Percentiles rank a stretch among this genome's conserved stretches.
Conservation (phyloP, 257 asterid genomes). For the Verbascum thapsus region DNA sequence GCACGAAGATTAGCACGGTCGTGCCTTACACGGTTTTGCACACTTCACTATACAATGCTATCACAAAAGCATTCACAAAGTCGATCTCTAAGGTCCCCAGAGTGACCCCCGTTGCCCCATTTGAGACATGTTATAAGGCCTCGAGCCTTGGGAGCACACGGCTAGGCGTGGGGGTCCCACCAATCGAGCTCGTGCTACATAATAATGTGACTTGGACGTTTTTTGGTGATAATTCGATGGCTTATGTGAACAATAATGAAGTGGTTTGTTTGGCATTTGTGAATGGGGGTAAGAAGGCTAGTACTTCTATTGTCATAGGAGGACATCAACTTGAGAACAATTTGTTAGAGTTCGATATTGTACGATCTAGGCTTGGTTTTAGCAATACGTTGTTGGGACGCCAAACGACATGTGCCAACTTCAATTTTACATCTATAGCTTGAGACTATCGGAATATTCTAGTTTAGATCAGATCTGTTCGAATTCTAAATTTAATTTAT, state of each 20-base stretch:
- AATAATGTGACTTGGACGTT: conserved; percentile 49
- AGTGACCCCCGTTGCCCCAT: conserved; percentile 37
- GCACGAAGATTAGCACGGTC: conserved; percentile 58
- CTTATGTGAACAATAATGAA: conserved; percentile 33
- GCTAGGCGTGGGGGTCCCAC: conserved; percentile 51
- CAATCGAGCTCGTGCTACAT: conserved; percentile 41
- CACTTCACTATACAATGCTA: conserved; percentile 42
- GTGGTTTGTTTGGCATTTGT: conserved; percentile 40
- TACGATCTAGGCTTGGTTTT: conserved; percentile 46
- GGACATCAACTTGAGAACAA: conserved; percentile 57
- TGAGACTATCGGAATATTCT: neutral
- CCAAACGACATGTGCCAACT: conserved; percentile 46
- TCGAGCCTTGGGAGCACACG: conserved; percentile 47
- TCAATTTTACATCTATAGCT: conserved; percentile 38
- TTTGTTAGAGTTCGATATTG: conserved; percentile 56
- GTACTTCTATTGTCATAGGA: conserved; percentile 46
- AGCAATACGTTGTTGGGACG: conserved; percentile 43
- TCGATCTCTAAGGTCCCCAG: conserved; percentile 41
- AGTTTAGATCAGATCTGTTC: too few species aligned
- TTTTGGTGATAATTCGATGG: conserved; percentile 61
- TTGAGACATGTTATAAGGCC: conserved; percentile 42
- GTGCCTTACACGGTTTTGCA: conserved; percentile 48
- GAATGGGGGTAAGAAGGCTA: conserved; percentile 34
- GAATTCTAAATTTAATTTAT: too few species aligned
- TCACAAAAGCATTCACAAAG: conserved; percentile 36